Percentiles rank a stretch among this genome's conserved stretches.
These are phyloP conservation scores for Metarhizium album DNA, from an alignment of 2,329 filamentous ascomycete genomes.

Conservation along the genomic window DNA sequence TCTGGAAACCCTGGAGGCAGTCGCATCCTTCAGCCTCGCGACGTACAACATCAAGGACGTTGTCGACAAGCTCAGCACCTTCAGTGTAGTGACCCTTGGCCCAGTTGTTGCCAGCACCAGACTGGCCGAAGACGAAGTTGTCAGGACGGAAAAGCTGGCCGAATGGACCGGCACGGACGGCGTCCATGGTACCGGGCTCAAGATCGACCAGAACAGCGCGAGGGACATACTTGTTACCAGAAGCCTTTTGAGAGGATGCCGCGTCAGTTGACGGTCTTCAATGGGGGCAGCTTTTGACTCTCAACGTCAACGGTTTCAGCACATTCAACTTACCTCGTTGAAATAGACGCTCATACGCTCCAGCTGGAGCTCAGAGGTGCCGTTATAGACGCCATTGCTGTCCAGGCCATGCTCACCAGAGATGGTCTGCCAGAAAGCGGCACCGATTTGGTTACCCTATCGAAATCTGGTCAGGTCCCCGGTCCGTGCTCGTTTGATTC, in stretches of 20 bases:
- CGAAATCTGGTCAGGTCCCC: conserved; percentile 26
- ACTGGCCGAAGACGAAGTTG: conserved; percentile 99
- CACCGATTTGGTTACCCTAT: conserved; percentile 99
- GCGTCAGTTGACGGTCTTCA: background rate
- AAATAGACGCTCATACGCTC: conserved; percentile 99
- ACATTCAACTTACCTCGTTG: conserved; percentile 51
- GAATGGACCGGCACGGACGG: conserved; percentile 94
- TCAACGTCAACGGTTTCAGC: background rate
- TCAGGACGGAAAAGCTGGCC: conserved; percentile 99
- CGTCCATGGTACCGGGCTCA: conserved; percentile 99
- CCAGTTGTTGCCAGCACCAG: conserved; percentile 99
- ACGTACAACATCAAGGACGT: conserved; percentile 96
- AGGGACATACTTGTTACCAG: conserved; percentile 97
- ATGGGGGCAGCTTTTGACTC: background rate
- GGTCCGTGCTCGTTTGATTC: background rate
- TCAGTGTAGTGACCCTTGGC: conserved; percentile 99
- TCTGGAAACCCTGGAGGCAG: conserved; percentile 99
- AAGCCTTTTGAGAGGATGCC: conserved; percentile 48
- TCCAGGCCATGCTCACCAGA: conserved; percentile 93
- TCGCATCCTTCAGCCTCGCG: conserved; percentile 98
- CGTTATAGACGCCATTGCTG: conserved; percentile 96
- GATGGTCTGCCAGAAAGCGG: conserved; percentile 95
- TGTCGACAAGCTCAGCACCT: conserved; percentile 96
- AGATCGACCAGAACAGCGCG: conserved; percentile 98
- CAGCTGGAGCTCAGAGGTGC: conserved; percentile 95